Conservation (phyloP, 169 alveolate species). For the Plasmodium gonderi region DNA sequence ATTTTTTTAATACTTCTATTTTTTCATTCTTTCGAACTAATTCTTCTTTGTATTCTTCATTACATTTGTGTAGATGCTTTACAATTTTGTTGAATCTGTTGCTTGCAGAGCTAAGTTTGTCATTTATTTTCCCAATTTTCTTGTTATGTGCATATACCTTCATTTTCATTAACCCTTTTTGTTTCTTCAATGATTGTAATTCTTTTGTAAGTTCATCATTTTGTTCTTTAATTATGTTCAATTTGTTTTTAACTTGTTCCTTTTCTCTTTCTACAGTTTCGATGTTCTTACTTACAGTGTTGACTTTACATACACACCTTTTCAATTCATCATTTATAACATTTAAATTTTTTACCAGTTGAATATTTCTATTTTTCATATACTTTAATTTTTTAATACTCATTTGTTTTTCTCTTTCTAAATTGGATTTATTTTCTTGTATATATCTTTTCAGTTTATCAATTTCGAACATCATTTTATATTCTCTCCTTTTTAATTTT, state of each 20-base stretch:
- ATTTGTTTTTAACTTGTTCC: background rate
- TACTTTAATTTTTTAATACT: conserved; percentile 2
- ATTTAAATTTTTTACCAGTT: conserved; percentile 1
- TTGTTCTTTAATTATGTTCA: background rate
- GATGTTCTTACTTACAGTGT: conserved; percentile 1
- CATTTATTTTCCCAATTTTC: background rate
- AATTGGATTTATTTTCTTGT: conserved; percentile 2
- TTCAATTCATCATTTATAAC: conserved; percentile 1
- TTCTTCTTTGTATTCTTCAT: background rate
- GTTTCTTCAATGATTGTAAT: background rate
- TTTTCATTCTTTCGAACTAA: background rate
- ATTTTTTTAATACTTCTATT: background rate
- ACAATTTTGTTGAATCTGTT: background rate
- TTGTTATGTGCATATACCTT: conserved; percentile 1
- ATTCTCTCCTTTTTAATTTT: conserved; percentile 11
- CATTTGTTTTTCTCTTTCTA: conserved; percentile 4
- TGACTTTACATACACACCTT: conserved; percentile 11
- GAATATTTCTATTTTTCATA: conserved; percentile 13
- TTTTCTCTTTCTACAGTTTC: conserved; percentile 25
- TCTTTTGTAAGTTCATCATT: conserved; percentile 8
- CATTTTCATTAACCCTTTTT: conserved; percentile 11
- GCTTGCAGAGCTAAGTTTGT: background rate
- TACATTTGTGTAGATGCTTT: background rate
- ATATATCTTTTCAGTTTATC: background rate
- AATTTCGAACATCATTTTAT: background rate